Conservation (phyloP, 805 yeast genomes). For the Candida namnaoensis region DNA sequence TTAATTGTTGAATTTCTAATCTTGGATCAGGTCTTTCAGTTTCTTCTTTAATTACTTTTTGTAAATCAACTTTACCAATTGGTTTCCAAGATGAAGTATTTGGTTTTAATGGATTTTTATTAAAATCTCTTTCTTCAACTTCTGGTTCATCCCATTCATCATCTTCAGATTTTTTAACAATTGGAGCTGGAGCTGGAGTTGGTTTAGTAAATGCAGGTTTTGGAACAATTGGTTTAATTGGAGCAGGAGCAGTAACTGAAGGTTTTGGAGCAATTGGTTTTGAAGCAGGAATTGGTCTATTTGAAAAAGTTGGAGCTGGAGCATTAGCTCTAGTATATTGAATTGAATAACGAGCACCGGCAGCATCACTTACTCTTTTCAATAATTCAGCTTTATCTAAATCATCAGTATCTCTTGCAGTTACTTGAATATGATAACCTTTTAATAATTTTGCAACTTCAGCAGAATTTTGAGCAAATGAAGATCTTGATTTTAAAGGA, state of each 20-base stretch:
- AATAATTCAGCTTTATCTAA: slow-evolving; percentile 71
- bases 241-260: slow-evolving; percentile 5
- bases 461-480: slow-evolving; percentile 71
- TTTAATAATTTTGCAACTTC: slow-evolving; percentile 60
- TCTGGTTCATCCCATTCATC: slow-evolving; percentile 40
- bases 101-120: slow-evolving; percentile 34
- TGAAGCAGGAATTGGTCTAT: slow-evolving; percentile 16
- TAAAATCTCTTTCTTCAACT: slow-evolving; percentile 37
- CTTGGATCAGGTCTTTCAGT: slow-evolving; percentile 34
- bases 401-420: slow-evolving; percentile 93
- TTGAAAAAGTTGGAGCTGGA: slow-evolving; percentile 11
- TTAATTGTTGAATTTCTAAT: slow-evolving; percentile 26
- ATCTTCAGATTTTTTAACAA: slow-evolving; percentile 17
- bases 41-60: slow-evolving; percentile 33
- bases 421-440: slow-evolving; percentile 92
- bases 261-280: slow-evolving; percentile 22
- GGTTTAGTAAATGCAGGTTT: slow-evolving; percentile 6
- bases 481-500: slow-evolving; percentile 65
- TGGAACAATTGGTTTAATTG: slow-evolving; percentile 3
- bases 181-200: slow-evolving; percentile 14
- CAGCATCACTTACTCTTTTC: slow-evolving; percentile 75
- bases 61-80: slow-evolving; percentile 48
- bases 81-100: slow-evolving; percentile 48
- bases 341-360: slow-evolving; percentile 90
- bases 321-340: slow-evolving; percentile 30